These are phyloP conservation scores for Wickerhamomyces rabaulensis DNA, from an alignment of 805 yeast species.

Conservation along the genomic window DNA sequence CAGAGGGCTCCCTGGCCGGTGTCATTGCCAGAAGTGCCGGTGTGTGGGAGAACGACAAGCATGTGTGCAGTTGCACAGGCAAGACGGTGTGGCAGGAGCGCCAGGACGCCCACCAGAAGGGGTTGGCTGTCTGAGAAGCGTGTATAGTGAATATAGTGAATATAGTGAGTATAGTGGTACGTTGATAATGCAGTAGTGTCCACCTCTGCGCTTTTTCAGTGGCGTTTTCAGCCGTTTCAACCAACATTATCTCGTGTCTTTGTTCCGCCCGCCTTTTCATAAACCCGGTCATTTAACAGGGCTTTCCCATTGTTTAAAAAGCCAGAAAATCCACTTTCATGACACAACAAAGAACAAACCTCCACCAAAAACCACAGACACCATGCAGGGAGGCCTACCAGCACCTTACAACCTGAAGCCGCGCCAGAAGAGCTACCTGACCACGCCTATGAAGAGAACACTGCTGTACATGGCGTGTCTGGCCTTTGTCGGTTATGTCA, in stretches of 20 bases:
- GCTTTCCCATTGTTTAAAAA: too few relatives aligned
- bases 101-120: slow-evolving; percentile 61
- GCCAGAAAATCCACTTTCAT: not conserved
- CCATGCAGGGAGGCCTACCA: not conserved
- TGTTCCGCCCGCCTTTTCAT: too few relatives aligned
- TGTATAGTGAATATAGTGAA: too few relatives aligned
- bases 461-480: not conserved
- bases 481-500: not conserved
- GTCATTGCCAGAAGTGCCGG: slow-evolving; percentile 97
- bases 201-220: not conserved
- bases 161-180: not conserved
- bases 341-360: too few relatives aligned
- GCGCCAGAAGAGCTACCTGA: not conserved
- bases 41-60: slow-evolving; percentile 91
- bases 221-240: not conserved
- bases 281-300: too few relatives aligned
- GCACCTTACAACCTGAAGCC: not conserved
- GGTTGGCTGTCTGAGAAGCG: slow-evolving; percentile 23
- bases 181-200: too few relatives aligned
- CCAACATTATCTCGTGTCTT: too few relatives aligned
- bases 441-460: not conserved
- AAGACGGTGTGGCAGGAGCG: slow-evolving; percentile 96
- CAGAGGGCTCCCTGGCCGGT: slow-evolving; percentile 54
- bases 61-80: slow-evolving; percentile 92
- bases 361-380: not conserved